Evolutionary conservation across 1,284 basidiomycete species (phyloP).

Genomic region (Ustilago lituana): DNA sequence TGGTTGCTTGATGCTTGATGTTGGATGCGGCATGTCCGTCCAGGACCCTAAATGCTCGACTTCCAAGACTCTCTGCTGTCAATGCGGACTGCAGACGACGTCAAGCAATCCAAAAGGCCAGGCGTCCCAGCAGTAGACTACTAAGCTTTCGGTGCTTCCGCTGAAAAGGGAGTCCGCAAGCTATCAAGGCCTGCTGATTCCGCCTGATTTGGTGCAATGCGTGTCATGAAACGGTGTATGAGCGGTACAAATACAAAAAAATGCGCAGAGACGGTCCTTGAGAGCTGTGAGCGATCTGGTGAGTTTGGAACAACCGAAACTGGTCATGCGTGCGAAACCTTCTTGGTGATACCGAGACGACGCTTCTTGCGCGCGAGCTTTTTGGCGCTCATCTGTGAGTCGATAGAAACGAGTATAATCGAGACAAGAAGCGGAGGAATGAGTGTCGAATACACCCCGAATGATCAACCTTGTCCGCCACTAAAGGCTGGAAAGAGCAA

Average conservation of each 20-base stretch:
- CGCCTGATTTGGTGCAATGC: neutral
- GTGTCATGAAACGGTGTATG: neutral
- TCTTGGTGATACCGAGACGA: conserved; percentile 53
- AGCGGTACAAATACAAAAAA: conserved; percentile 31
- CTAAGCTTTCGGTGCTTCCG: too few species aligned
- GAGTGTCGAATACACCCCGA: neutral
- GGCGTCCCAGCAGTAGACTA: too few species aligned
- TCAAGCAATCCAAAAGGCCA: too few species aligned
- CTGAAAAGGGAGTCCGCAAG: too few species aligned
- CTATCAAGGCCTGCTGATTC: too few species aligned
- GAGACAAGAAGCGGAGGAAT: neutral
- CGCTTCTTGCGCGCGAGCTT: conserved; percentile 49
- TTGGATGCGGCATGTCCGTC: too few species aligned
- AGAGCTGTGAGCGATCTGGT: neutral
- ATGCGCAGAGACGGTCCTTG: too few species aligned
- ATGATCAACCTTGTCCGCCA: neutral
- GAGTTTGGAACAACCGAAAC: neutral
- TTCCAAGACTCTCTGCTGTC: too few species aligned
- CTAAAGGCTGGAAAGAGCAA: too few species aligned
- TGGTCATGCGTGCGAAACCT: conserved; percentile 44
- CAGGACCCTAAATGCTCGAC: conserved; percentile 10
- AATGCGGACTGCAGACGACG: too few species aligned
- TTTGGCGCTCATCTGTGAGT: conserved; percentile 53
- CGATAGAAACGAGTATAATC: neutral
- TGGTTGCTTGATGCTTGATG: too few species aligned